Evolutionary conservation across 441 rosid species (phyloP).

Genomic region (Mallotus repandus): DNA sequence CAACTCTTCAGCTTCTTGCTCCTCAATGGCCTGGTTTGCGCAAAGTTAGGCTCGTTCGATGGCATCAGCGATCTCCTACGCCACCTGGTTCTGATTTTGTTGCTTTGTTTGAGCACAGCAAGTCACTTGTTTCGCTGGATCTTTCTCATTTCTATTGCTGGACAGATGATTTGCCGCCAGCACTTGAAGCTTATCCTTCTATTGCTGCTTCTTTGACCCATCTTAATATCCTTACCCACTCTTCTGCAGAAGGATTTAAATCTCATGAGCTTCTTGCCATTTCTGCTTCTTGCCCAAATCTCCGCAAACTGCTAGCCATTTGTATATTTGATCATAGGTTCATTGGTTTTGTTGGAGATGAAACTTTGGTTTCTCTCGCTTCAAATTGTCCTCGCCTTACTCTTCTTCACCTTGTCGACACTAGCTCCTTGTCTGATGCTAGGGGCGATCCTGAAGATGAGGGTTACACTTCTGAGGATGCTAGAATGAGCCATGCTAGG

Average conservation of each 20-base stretch:
- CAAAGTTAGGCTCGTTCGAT: constrained; percentile 61
- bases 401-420: constrained; percentile 58
- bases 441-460: constrained; percentile 51
- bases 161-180: constrained; percentile 76
- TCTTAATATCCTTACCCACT: constrained; percentile 56
- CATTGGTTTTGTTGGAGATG: constrained; percentile 62
- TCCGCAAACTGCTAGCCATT: constrained; percentile 49
- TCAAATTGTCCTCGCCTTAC: constrained; percentile 49
- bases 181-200: constrained; percentile 39
- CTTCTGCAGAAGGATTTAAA: constrained; percentile 61
- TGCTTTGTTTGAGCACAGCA: constrained; percentile 47
- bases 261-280: constrained; percentile 58
- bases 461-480: constrained; percentile 45
- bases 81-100: constrained; percentile 54
- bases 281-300: constrained; percentile 53
- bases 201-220: constrained; percentile 41
- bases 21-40: constrained; percentile 63
- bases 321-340: constrained; percentile 74
- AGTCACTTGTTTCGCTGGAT: constrained; percentile 47
- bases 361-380: constrained; percentile 54
- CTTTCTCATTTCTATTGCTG: constrained; percentile 67
- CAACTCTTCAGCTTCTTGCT: constrained; percentile 43
- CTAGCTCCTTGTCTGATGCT: constrained; percentile 39
- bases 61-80: constrained; percentile 57
- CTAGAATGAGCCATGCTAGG: constrained; percentile 39